A percentile compares a stretch with the other conserved stretches of the same genome.
These are phyloP conservation scores for Paramecium biaurelia DNA, from an alignment of 73 alveolate genomes.

Conservation along the genomic window DNA sequence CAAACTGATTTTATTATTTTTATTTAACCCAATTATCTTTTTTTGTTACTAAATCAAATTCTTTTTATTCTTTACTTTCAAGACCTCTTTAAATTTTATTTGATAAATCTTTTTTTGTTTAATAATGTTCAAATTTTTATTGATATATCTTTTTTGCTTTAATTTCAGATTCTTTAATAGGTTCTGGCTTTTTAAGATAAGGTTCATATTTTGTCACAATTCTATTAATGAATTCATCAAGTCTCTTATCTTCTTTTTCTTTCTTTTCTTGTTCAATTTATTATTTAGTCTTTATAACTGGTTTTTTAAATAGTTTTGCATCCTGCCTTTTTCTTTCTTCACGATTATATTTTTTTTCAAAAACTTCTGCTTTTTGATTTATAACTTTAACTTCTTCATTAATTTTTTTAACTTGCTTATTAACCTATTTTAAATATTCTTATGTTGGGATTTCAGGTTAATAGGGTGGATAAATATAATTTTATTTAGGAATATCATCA, in stretches of 20 bases:
- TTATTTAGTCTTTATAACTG: not conserved
- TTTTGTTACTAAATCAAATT: not conserved
- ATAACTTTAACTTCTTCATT: not conserved
- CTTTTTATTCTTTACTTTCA: not conserved
- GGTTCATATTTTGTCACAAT: not conserved
- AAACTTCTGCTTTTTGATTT: not conserved
- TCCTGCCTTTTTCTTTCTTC: not conserved
- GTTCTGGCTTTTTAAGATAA: constrained; percentile 13
- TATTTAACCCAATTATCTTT: constrained; percentile 2
- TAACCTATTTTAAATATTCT: not conserved
- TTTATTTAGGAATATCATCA: not conserved
- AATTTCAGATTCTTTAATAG: not conserved
- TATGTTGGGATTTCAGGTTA: not conserved
- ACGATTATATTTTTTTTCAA: not conserved
- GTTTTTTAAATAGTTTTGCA: not conserved
- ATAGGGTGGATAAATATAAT: not conserved
- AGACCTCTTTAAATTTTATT: not conserved
- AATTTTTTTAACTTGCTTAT: not conserved
- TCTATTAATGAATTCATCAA: constrained; percentile 6
- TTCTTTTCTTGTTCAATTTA: constrained; percentile 1
- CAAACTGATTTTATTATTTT: not conserved
- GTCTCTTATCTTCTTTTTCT: constrained; percentile 21
- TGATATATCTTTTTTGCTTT: not conserved
- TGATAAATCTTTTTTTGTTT: not conserved
- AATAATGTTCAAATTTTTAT: not conserved